Conservation (phyloP, 2,329 filamentous ascomycete species). For the Ambrosiella xylebori region DNA sequence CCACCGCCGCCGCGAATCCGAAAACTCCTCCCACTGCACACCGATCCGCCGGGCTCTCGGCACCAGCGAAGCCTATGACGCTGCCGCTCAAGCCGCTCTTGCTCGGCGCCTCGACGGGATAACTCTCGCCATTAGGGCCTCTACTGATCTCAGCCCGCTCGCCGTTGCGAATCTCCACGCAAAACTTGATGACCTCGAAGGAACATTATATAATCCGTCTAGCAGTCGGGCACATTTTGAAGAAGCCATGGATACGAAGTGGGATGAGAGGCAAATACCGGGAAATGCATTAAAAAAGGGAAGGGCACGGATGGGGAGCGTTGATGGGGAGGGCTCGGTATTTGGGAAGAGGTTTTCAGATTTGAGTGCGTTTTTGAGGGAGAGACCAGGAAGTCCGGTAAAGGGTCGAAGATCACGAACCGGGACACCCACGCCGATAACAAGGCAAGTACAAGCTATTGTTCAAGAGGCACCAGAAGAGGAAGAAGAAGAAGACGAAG, state of each 20-base stretch:
- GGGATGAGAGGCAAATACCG: not conserved
- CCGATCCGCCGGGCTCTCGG: constrained; percentile 10
- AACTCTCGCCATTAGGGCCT: constrained; percentile 7
- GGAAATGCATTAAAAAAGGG: constrained; percentile 2
- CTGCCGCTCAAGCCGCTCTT: constrained; percentile 10
- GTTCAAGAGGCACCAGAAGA: not conserved
- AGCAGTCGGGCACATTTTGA: constrained; percentile 7
- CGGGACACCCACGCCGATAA: constrained; percentile 4
- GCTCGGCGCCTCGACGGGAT: constrained; percentile 11
- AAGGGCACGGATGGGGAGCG: constrained; percentile 11
- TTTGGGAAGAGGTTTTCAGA: constrained; percentile 10
- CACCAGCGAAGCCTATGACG: constrained; percentile 12
- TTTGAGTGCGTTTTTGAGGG: constrained; percentile 7
- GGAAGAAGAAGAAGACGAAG: constrained; percentile 2
- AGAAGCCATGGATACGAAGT: constrained; percentile 5
- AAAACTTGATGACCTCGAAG: constrained; percentile 10
- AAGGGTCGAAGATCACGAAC: not conserved
- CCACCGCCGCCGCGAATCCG: constrained; percentile 6
- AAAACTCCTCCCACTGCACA: constrained; percentile 4
- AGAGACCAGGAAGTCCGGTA: constrained; percentile 3
- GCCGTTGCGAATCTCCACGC: constrained; percentile 10
- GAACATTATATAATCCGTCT: constrained; percentile 6
- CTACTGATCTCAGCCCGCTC: constrained; percentile 8
- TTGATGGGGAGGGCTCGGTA: constrained; percentile 9
- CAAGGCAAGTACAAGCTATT: not conserved